These are phyloP conservation scores for Staphylotrichum longicolle DNA, from an alignment of 495 filamentous ascomycete species.

Conservation along the genomic window DNA sequence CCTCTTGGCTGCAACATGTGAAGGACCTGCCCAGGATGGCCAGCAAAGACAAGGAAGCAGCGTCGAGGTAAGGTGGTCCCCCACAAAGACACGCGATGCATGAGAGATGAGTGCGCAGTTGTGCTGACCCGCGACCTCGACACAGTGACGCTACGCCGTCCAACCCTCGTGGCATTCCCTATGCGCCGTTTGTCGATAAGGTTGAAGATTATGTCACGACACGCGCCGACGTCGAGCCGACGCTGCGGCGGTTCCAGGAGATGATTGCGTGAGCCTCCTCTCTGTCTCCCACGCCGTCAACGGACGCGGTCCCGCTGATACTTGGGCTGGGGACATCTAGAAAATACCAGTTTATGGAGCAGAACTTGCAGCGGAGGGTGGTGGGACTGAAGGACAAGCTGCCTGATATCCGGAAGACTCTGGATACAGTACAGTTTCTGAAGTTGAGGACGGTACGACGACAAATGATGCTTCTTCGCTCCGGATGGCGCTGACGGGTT, in stretches of 20 bases:
- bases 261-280: slow-evolving; percentile 78
- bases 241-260: slow-evolving; percentile 91
- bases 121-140: background rate
- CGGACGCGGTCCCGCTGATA: slow-evolving; percentile 4
- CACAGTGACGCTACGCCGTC: slow-evolving; percentile 51
- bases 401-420: slow-evolving; percentile 95
- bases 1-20: slow-evolving; percentile 11
- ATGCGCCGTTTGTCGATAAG: slow-evolving; percentile 93
- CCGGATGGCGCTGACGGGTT: background rate
- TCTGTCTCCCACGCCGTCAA: background rate
- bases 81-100: too few relatives aligned
- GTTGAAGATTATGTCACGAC: slow-evolving; percentile 91
- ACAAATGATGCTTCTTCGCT: background rate
- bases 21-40: slow-evolving; percentile 13
- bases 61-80: background rate
- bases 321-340: slow-evolving; percentile 38
- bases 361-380: slow-evolving; percentile 81
- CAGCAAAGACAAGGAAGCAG: slow-evolving; percentile 16
- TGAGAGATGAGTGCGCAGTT: too few relatives aligned
- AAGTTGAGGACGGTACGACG: slow-evolving; percentile 59
- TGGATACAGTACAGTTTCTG: slow-evolving; percentile 87
- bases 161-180: slow-evolving; percentile 91
- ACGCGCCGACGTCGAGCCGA: slow-evolving; percentile 82
- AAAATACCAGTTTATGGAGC: slow-evolving; percentile 99
- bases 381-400: slow-evolving; percentile 88